Conservation (phyloP, 2,329 filamentous ascomycete genomes). For the Colletotrichum sp. region DNA sequence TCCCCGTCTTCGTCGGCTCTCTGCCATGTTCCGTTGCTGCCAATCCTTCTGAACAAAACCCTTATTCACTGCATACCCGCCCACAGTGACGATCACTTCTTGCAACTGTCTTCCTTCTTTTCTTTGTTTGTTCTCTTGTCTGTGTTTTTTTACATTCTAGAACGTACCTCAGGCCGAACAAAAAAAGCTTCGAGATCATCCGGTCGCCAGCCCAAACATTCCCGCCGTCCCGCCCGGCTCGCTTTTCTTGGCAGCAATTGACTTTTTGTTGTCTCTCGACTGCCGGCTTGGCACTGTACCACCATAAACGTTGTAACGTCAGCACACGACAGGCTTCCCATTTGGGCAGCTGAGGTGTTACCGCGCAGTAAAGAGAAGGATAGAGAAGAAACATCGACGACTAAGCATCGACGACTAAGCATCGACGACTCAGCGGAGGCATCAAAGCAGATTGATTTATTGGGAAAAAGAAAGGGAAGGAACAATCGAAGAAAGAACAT, state of each 20-base stretch:
- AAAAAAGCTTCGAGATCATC: background rate
- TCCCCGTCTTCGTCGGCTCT: background rate
- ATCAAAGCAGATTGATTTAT: background rate
- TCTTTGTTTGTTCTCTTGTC: background rate
- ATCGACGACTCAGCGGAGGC: background rate
- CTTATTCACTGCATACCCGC: background rate
- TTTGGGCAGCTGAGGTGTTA: background rate
- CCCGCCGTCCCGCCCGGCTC: background rate
- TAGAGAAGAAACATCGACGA: background rate
- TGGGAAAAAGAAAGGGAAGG: background rate
- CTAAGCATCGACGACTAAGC: background rate
- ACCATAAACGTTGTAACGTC: background rate
- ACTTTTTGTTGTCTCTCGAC: background rate
- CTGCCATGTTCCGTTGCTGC: background rate
- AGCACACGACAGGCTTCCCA: constrained; percentile 3
- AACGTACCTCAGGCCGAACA: background rate
- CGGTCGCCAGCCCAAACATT: background rate
- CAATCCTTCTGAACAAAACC: background rate
- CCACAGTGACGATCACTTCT: background rate
- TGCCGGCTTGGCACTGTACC: constrained; percentile 17
- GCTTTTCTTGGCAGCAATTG: background rate
- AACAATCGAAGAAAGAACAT: background rate
- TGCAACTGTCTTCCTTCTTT: background rate
- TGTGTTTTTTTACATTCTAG: background rate
- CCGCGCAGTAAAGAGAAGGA: background rate